Evolutionary conservation across 257 asterid species (phyloP).

Genomic region (Solanum chilense): DNA sequence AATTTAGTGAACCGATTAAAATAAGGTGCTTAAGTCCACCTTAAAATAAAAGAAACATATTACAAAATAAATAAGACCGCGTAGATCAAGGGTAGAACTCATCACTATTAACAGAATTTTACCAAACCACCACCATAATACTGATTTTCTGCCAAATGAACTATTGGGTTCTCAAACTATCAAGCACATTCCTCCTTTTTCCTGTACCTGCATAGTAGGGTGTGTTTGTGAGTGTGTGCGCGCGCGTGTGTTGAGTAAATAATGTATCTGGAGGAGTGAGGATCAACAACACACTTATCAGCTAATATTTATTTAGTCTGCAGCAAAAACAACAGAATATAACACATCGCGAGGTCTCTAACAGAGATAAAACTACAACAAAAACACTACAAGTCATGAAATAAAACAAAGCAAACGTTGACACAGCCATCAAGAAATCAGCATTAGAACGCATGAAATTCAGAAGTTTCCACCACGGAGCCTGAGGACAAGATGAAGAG

Average conservation of each 20-base stretch:
- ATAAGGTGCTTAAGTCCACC: neutral
- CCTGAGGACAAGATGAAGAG: neutral
- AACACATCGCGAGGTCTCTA: neutral
- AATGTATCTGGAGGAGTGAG: neutral
- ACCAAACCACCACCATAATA: neutral
- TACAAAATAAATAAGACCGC: neutral
- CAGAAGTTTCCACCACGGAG: neutral
- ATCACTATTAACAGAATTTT: neutral
- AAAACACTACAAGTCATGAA: too few species aligned
- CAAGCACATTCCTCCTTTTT: neutral
- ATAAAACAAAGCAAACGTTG: neutral
- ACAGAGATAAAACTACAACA: neutral
- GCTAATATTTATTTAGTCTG: neutral
- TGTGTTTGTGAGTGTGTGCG: neutral
- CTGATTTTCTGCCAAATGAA: neutral
- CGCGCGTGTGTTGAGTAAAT: neutral
- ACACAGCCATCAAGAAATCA: neutral
- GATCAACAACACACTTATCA: neutral
- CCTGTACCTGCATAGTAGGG: neutral
- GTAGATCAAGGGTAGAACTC: neutral
- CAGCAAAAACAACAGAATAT: neutral
- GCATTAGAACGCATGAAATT: neutral
- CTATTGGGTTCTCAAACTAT: neutral
- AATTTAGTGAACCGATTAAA: neutral
- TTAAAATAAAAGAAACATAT: neutral